Evolutionary conservation across 192 early-diverging fungal genomes (phyloP).

Genomic region (Entomortierella lignicola): DNA sequence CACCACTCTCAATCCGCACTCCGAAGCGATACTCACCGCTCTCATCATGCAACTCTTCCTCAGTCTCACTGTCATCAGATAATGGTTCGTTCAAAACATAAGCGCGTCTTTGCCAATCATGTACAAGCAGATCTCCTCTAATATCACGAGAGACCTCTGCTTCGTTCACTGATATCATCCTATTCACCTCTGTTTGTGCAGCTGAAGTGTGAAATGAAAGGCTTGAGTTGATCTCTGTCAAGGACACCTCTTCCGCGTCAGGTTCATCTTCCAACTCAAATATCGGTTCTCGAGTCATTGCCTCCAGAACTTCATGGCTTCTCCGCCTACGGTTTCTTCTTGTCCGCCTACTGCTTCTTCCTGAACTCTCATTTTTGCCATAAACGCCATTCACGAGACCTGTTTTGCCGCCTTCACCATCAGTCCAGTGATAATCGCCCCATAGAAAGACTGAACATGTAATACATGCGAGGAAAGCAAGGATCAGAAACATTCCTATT

Average conservation of each 20-base stretch:
- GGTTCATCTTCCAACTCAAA: constrained; percentile 45
- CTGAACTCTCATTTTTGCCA: background rate
- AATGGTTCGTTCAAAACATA: background rate
- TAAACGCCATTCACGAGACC: constrained; percentile 45
- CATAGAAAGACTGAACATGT: constrained; percentile 42
- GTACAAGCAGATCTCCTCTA: background rate
- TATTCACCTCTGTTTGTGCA: background rate
- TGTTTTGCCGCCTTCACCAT: constrained; percentile 51
- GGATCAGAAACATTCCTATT: constrained; percentile 36
- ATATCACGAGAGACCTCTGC: background rate
- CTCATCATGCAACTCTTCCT: constrained; percentile 28
- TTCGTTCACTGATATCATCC: too few relatives aligned
- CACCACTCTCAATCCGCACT: constrained; percentile 48
- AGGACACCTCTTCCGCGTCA: constrained; percentile 41
- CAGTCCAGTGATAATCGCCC: constrained; percentile 53
- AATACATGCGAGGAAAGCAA: constrained; percentile 17
- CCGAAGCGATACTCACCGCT: constrained; percentile 40
- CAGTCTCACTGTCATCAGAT: background rate
- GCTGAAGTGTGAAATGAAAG: background rate
- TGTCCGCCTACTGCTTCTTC: background rate
- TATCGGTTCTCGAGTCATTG: constrained; percentile 39
- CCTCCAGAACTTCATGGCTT: constrained; percentile 47
- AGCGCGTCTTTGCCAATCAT: background rate
- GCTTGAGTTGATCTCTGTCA: constrained; percentile 28
- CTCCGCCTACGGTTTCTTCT: constrained; percentile 18